A percentile compares a stretch with the other conserved stretches of the same genome.
phyloP scores from a whole-genome alignment of 2,329 filamentous ascomycete species.

The Fusarium camptoceras region DNA sequence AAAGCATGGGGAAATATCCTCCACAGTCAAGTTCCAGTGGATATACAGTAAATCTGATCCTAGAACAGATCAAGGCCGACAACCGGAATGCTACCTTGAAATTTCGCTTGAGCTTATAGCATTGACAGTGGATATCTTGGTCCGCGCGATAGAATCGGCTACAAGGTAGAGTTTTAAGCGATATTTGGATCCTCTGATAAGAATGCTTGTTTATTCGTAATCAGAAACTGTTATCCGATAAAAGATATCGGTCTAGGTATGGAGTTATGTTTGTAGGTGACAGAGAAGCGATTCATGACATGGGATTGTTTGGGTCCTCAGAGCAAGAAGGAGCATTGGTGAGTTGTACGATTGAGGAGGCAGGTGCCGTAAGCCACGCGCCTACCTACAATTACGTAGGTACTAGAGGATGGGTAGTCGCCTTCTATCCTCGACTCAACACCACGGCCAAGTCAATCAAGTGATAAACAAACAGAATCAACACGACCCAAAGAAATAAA shows the following conservation, averaged over 20 bases:
- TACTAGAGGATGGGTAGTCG: neutral
- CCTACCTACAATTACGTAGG: neutral
- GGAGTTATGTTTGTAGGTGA: neutral
- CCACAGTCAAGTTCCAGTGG: neutral
- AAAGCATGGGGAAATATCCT: neutral
- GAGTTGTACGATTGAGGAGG: neutral
- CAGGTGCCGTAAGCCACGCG: neutral
- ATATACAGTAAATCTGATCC: neutral
- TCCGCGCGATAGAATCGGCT: neutral
- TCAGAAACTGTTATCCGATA: neutral
- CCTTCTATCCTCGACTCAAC: neutral
- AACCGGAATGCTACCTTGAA: slow-evolving; percentile 1
- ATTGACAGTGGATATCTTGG: slow-evolving; percentile 1
- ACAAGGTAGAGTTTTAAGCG: slow-evolving; percentile 18
- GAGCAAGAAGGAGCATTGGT: neutral
- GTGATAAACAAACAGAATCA: neutral
- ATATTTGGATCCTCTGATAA: slow-evolving; percentile 29
- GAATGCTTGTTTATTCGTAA: slow-evolving; percentile 4
- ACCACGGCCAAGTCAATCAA: neutral
- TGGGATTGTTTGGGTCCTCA: neutral
- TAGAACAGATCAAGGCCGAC: slow-evolving; percentile 3
- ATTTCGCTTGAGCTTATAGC: slow-evolving; percentile 15
- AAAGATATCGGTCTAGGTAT: neutral
- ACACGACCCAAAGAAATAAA: neutral
- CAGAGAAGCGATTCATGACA: neutral